Base-by-base conservation (phyloP, 2,329 filamentous ascomycete species). In the Ophiostoma sp. region DNA sequence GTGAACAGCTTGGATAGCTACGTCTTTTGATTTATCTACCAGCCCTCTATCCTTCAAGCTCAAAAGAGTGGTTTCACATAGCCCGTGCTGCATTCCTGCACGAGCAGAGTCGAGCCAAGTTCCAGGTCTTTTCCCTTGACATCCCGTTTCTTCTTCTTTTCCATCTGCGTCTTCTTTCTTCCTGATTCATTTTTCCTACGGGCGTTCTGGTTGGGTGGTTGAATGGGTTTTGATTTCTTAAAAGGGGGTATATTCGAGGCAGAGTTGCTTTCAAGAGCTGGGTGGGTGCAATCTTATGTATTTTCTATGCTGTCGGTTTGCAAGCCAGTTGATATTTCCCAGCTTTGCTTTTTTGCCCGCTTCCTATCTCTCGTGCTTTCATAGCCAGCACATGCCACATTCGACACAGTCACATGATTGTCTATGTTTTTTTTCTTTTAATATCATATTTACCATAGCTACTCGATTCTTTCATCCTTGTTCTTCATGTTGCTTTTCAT, bases 231-330 rank as follows among this genome's bases (percentile, higher is more conserved):
- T 40, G 38, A 27, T 27, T 27, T n/a, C 38, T 16, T n/a, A 41
- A 62, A 63, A 63, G 40, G 60, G 12, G 40, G 60, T 40, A 63
- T 36, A 1, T 38, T 11, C 27, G 9, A 2, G 27, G 55, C 55
- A 60, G 49, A 60, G 55, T 27, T 60, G 55, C 55, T 60, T 60
- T 27, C 27, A 38, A 18, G 27, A 60, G 27, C 55, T 60, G 5
- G 27, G 27, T 38, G 18, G 27, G 27, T 38, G 14, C 11, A 3
- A 49, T 27, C 5, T 60, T 38, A 38, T 60, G 11, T 12, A 18
- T 55, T 55, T 9, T 11, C 27, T 55, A 5, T 36, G 27, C 27
- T 38, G 55, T 14, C 27, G 27, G 38, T 60, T 12, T 60, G 55
- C 38, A 60, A 14, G 1, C 2, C 38, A 38, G 55, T 38, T 58